Percentiles rank a stretch among this genome's conserved stretches.
phyloP scores from a whole-genome alignment of 2,329 filamentous ascomycete genomes.

The Fusarium buxicola region DNA sequence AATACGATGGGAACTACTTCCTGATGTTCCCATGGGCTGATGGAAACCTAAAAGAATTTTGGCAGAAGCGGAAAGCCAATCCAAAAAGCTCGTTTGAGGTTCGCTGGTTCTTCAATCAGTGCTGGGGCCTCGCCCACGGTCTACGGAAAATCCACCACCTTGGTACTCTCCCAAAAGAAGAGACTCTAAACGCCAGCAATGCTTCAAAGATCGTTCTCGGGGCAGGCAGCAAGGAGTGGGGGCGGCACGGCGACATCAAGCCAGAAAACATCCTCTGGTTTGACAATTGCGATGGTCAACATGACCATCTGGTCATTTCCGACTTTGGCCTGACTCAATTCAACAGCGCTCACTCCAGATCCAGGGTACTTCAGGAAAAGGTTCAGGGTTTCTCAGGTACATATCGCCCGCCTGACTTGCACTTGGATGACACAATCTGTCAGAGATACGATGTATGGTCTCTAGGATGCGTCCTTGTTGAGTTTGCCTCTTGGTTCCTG shows the following conservation, averaged over 20 bases:
- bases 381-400: background rate
- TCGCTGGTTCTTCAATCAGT: background rate
- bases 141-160: background rate
- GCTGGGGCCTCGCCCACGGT: background rate
- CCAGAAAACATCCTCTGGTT: constrained; percentile 22
- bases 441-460: constrained; percentile 18
- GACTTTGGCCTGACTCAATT: constrained; percentile 19
- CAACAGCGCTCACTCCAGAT: constrained; percentile 1
- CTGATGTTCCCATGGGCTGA: background rate
- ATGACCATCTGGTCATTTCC: constrained; percentile 8
- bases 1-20: background rate
- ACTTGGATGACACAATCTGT: background rate
- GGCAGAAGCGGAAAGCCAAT: background rate
- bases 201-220: background rate
- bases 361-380: background rate
- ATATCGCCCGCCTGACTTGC: constrained; percentile 10
- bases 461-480: constrained; percentile 10
- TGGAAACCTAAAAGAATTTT: background rate
- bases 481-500: constrained; percentile 16
- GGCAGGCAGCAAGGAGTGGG: constrained; percentile 6
- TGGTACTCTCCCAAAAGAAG: background rate
- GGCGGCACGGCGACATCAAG: constrained; percentile 14
- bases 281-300: background rate
- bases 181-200: background rate
- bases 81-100: background rate